phyloP scores from a whole-genome alignment of 495 filamentous ascomycete genomes.

The Penicillium steckii region DNA sequence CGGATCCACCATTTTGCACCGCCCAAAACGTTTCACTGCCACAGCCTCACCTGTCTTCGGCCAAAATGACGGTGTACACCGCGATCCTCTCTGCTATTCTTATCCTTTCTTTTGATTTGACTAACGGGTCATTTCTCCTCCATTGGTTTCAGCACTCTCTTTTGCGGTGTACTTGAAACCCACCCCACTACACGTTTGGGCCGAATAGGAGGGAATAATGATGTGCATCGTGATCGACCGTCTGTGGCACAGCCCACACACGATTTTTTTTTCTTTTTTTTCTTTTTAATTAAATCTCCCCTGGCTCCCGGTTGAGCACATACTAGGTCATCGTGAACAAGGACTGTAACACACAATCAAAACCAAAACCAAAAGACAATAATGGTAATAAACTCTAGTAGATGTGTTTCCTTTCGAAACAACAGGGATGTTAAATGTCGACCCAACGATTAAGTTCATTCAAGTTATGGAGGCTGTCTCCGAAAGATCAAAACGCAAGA shows the following conservation, averaged over 20 bases:
- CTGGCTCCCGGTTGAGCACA: conserved; percentile 16
- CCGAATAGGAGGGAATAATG: conserved; percentile 26
- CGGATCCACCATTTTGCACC: conserved; percentile 23
- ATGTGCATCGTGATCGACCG: conserved; percentile 26
- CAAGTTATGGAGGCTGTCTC: conserved; percentile 6
- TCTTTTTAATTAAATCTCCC: too few relatives aligned
- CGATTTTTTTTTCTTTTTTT: conserved; percentile 4
- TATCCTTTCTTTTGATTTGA: conserved; percentile 1
- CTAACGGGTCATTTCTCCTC: neutral
- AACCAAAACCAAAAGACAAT: too few relatives aligned
- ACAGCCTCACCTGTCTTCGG: conserved; percentile 6
- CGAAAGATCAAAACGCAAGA: conserved; percentile 25
- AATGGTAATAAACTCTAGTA: too few relatives aligned
- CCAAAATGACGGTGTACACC: conserved; percentile 16
- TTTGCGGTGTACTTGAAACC: conserved; percentile 9
- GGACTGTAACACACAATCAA: too few relatives aligned
- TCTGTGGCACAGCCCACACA: conserved; percentile 20
- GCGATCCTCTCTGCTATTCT: too few relatives aligned
- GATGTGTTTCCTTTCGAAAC: too few relatives aligned
- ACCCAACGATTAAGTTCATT: conserved; percentile 5
- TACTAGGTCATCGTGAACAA: too few relatives aligned
- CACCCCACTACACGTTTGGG: conserved; percentile 2
- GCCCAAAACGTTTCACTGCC: conserved; percentile 26
- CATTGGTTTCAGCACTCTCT: neutral
- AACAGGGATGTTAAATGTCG: conserved; percentile 4